Evolutionary conservation across 2,329 filamentous ascomycete species (phyloP).

Genomic region (Aspergillus brunneoviolaceus): DNA sequence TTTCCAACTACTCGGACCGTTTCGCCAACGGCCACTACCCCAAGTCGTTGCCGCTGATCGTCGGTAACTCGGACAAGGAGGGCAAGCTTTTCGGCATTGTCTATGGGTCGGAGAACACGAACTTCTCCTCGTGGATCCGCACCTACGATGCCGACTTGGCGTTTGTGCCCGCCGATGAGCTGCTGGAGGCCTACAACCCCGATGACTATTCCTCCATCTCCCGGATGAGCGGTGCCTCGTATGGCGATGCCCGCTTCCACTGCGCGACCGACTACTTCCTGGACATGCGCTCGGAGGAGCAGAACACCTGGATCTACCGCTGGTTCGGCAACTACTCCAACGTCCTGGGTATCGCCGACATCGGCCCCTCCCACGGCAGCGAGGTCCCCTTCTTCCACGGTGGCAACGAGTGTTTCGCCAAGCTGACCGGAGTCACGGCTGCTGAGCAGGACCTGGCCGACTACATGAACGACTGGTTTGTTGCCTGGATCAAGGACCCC

Average conservation of each 20-base stretch:
- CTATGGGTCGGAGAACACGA: conserved; percentile 20
- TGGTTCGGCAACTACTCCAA: conserved; percentile 26
- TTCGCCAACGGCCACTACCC: conserved; percentile 21
- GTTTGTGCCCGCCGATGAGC: conserved; percentile 16
- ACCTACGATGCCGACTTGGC: conserved; percentile 24
- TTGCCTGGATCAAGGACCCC: conserved; percentile 24
- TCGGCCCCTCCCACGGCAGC: conserved; percentile 22
- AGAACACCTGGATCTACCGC: conserved; percentile 25
- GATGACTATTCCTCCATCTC: conserved; percentile 20
- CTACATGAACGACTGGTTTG: conserved; percentile 24
- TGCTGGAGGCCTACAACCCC: conserved; percentile 18
- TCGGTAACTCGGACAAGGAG: conserved; percentile 25
- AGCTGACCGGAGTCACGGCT: conserved; percentile 16
- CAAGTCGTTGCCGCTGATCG: conserved; percentile 20
- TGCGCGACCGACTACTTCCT: conserved; percentile 23
- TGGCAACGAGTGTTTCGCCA: conserved; percentile 24
- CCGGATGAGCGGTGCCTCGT: conserved; percentile 22
- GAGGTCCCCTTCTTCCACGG: conserved; percentile 27
- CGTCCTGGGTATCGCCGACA: conserved; percentile 14
- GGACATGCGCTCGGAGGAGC: conserved; percentile 18
- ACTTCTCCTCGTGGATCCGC: conserved; percentile 21
- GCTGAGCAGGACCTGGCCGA: conserved; percentile 21
- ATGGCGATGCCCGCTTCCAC: conserved; percentile 25
- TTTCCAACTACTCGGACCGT: conserved; percentile 21
- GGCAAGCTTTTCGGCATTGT: conserved; percentile 20